Conservation (phyloP, 108 stramenopile species). For the Fragilaria radians region DNA sequence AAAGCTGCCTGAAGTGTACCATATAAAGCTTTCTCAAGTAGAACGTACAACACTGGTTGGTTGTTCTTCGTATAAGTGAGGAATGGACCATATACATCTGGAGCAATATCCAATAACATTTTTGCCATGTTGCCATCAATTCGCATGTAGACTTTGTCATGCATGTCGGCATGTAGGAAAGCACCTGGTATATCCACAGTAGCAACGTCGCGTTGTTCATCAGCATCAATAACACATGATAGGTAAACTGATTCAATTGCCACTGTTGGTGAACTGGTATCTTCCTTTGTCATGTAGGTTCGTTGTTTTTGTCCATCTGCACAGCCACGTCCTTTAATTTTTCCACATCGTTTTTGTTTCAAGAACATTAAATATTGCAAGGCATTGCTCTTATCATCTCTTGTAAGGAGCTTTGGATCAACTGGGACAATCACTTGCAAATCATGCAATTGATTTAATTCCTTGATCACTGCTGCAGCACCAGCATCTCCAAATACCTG, state of each 20-base stretch:
- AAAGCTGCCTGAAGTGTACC: constrained; percentile 15
- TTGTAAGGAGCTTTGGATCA: constrained; percentile 11
- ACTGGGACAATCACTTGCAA: constrained; percentile 14
- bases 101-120: constrained; percentile 7
- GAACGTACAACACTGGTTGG: constrained; percentile 12
- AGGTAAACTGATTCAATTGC: constrained; percentile 18
- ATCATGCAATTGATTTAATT: constrained; percentile 34
- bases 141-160: constrained; percentile 10
- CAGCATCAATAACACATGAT: constrained; percentile 24
- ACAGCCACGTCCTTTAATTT: constrained; percentile 18
- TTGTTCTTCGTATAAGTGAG: constrained; percentile 9
- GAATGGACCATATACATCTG: constrained; percentile 9
- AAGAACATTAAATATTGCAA: constrained; percentile 19
- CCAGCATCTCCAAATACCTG: constrained; percentile 27
- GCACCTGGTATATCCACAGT: constrained; percentile 30
- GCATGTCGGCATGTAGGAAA: constrained; percentile 24
- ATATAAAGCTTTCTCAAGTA: constrained; percentile 19
- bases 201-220: constrained; percentile 18
- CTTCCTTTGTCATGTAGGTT: constrained; percentile 18
- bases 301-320: constrained; percentile 35
- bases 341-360: constrained; percentile 3
- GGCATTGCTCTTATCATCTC: constrained; percentile 17
- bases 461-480: constrained; percentile 18
- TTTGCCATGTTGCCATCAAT: constrained; percentile 14
- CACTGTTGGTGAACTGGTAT: constrained; percentile 31